Evolutionary conservation across 495 filamentous ascomycete species (phyloP).

Genomic region (Penicillium lividum): DNA sequence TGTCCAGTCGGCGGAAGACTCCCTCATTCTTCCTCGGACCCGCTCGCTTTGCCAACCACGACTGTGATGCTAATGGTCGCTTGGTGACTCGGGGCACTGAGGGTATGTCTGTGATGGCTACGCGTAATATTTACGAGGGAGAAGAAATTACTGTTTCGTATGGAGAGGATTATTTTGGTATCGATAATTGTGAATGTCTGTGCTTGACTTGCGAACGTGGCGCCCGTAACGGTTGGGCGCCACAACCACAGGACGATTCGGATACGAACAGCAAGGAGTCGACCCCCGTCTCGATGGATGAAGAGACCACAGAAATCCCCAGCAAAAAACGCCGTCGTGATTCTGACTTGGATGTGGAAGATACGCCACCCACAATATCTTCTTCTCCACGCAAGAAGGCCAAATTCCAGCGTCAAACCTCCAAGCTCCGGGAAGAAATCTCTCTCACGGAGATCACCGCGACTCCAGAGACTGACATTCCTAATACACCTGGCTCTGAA

Average conservation of each 20-base stretch:
- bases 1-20: slow-evolving; percentile 85
- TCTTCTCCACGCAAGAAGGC: slow-evolving; percentile 40
- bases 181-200: slow-evolving; percentile 92
- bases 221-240: slow-evolving; percentile 78
- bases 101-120: slow-evolving; percentile 84
- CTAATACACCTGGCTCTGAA: slow-evolving; percentile 18
- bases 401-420: slow-evolving; percentile 41
- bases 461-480: slow-evolving; percentile 18
- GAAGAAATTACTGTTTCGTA: slow-evolving; percentile 97
- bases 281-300: slow-evolving; percentile 37
- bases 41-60: slow-evolving; percentile 95
- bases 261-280: slow-evolving; percentile 37
- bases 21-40: slow-evolving; percentile 91
- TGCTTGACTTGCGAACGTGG: slow-evolving; percentile 83
- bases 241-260: slow-evolving; percentile 37
- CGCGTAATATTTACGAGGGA: slow-evolving; percentile 75
- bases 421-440: slow-evolving; percentile 44
- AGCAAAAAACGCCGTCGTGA: slow-evolving; percentile 48
- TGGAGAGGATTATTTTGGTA: slow-evolving; percentile 93
- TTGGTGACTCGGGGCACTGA: slow-evolving; percentile 78
- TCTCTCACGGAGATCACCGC: slow-evolving; percentile 33
- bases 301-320: slow-evolving; percentile 21
- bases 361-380: slow-evolving; percentile 17
- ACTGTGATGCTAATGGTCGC: slow-evolving; percentile 89
- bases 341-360: slow-evolving; percentile 39